phyloP scores from a whole-genome alignment of 805 yeast species.

The Wickerhamiella domercqiae region DNA sequence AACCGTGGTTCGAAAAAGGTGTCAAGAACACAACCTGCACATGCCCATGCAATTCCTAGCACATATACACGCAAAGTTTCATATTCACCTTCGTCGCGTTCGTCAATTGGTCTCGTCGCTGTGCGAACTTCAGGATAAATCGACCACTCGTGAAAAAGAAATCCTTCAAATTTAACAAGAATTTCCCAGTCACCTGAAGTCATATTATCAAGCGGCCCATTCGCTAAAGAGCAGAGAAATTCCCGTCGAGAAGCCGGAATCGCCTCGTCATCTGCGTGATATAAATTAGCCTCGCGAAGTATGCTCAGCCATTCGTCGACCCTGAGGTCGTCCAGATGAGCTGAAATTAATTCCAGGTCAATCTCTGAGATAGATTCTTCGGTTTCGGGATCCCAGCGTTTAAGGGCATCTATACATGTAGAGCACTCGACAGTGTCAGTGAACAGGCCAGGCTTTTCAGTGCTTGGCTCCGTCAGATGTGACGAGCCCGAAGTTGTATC shows the following conservation, averaged over 20 bases:
- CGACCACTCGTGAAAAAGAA: conserved; percentile 29
- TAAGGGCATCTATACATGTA: too few species aligned
- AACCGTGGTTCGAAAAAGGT: conserved; percentile 40
- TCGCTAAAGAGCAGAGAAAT: conserved; percentile 21
- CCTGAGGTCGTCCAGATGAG: conserved; percentile 17
- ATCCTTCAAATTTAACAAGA: conserved; percentile 28
- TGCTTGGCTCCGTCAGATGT: too few species aligned
- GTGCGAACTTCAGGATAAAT: conserved; percentile 50
- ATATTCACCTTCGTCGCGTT: conserved; percentile 21
- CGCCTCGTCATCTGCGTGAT: conserved; percentile 35
- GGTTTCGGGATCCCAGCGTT: too few species aligned
- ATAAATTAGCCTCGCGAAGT: conserved; percentile 27
- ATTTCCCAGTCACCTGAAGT: not conserved
- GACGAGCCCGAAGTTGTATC: too few species aligned
- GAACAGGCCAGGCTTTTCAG: too few species aligned
- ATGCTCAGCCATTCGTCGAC: conserved; percentile 28
- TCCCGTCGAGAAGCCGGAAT: conserved; percentile 28
- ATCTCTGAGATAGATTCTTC: conserved; percentile 3
- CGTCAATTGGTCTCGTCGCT: conserved; percentile 38
- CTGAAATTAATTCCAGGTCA: conserved; percentile 10
- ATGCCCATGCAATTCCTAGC: conserved; percentile 34
- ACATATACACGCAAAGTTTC: conserved; percentile 39
- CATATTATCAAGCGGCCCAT: conserved; percentile 5
- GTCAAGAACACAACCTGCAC: conserved; percentile 41
- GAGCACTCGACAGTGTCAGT: too few species aligned